These are phyloP conservation scores for Chaetomiaceae sp. DNA, from an alignment of 2,329 filamentous ascomycete species.

Conservation along the genomic window DNA sequence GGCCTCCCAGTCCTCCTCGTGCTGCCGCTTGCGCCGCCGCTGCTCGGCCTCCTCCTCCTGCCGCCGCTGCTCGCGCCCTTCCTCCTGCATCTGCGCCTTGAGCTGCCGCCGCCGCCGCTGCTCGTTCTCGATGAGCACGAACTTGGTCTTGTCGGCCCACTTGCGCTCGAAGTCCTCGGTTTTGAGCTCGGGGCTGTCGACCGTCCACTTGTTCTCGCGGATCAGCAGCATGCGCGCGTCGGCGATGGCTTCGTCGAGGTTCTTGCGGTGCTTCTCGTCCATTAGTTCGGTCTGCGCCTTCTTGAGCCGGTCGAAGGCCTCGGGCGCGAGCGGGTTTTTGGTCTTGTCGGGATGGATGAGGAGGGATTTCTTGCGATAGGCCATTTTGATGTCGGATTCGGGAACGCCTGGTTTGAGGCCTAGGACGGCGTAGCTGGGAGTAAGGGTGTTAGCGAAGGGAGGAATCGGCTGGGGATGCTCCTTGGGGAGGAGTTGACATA, in stretches of 20 bases:
- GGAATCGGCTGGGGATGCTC: too few relatives aligned
- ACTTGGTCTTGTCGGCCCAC: slow-evolving; percentile 87
- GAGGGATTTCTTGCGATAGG: slow-evolving; percentile 96
- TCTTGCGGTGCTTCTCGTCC: slow-evolving; percentile 85
- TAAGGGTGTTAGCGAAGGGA: not conserved
- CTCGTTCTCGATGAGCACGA: slow-evolving; percentile 91
- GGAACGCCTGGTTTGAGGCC: slow-evolving; percentile 93
- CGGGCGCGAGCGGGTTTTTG: slow-evolving; percentile 80
- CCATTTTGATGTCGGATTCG: slow-evolving; percentile 90
- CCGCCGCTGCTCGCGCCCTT: slow-evolving; percentile 81
- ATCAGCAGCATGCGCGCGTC: slow-evolving; percentile 94
- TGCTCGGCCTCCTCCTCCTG: slow-evolving; percentile 80
- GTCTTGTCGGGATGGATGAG: slow-evolving; percentile 99
- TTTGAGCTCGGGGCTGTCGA: slow-evolving; percentile 81
- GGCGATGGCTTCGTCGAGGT: slow-evolving; percentile 89
- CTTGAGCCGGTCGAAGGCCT: slow-evolving; percentile 93
- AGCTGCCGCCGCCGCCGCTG: slow-evolving; percentile 76
- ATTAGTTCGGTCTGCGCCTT: slow-evolving; percentile 89
- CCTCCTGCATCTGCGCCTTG: slow-evolving; percentile 94
- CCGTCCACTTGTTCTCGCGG: slow-evolving; percentile 87
- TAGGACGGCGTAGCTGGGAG: slow-evolving; percentile 75
- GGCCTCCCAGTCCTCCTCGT: slow-evolving; percentile 93
- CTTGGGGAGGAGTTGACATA: slow-evolving; percentile 33
- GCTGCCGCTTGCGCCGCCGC: slow-evolving; percentile 81
- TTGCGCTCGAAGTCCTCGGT: slow-evolving; percentile 75